Base-by-base conservation (phyloP, 2,329 filamentous ascomycete species). In the Fusarium citri region DNA sequence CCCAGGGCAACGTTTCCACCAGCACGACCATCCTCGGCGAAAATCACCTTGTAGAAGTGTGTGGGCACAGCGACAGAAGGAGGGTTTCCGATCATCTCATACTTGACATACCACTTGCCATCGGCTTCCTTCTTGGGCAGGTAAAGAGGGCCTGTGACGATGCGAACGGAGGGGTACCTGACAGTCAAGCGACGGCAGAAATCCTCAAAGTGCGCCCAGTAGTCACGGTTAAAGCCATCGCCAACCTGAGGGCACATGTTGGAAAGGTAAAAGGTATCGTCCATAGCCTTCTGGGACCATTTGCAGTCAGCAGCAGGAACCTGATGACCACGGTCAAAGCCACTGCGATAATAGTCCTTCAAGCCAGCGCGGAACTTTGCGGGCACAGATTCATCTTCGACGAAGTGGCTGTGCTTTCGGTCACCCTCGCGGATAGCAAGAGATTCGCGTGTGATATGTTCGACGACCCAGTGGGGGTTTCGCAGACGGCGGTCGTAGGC, bases 231-330 rank as follows among this genome's bases (percentile, higher is more conserved):
- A 86, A 99, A 99, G 63, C 96, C 96, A 78, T 98, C 94, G 72
- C 96, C 96, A 30, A 99, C 96, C 83, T 99, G 96, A 31, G 96
- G 96, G 78, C 94, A 97, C 94, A 99, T 99, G 83, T 99, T 99
- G 78, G 88, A 91, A 59, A 99, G 87, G 77, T 89, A 91, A 78
- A 99, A 99, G 4, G 96, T 99, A 61, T 93, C 93, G 82, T 99
- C 90, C 94, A 99, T 97, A 69, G 96, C 94, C 37, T 88, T 81
- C 82, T 99, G 96, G 68, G 90, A 93, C 94, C 96, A 99, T 83
- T 97, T 97, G 59, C 92, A 93, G 82, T 99, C 96, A 42, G 96
- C 96, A 8, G 96, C 96, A 12, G 96, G 96, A 12, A 98, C 95
- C 83, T 99, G 96, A 83, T 99, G 96, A 66, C 96, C 96, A 40